A percentile compares a stretch with the other conserved stretches of the same genome.
phyloP scores from a whole-genome alignment of 2,329 filamentous ascomycete species.

The Coleophoma cylindrospora region DNA sequence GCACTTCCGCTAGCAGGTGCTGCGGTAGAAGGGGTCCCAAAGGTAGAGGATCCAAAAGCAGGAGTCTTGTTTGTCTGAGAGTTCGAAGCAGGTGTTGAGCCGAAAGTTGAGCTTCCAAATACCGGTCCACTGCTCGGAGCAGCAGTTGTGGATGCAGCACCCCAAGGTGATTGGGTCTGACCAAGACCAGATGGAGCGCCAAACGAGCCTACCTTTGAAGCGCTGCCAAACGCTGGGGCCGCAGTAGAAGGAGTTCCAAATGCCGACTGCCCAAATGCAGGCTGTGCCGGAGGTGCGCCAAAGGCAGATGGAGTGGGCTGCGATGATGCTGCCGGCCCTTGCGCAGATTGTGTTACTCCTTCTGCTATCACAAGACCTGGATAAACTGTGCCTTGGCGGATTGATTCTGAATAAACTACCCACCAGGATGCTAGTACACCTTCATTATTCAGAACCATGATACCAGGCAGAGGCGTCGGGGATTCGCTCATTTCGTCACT shows the following conservation, averaged over 20 bases:
- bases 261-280: constrained; percentile 31
- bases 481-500: constrained; percentile 77
- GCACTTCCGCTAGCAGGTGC: constrained; percentile 8
- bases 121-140: constrained; percentile 6
- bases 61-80: constrained; percentile 28
- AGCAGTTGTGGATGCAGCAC: constrained; percentile 25
- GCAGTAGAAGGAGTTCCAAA: constrained; percentile 25
- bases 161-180: constrained; percentile 48
- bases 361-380: constrained; percentile 55
- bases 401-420: constrained; percentile 84
- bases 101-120: constrained; percentile 20
- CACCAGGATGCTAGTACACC: constrained; percentile 85
- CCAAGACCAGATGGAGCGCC: constrained; percentile 38
- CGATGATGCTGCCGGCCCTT: constrained; percentile 12
- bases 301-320: constrained; percentile 23
- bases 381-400: constrained; percentile 69
- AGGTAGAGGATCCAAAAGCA: constrained; percentile 44
- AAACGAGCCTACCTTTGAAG: constrained; percentile 24
- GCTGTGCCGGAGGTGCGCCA: constrained; percentile 13
- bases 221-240: constrained; percentile 26
- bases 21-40: constrained; percentile 26
- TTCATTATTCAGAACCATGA: constrained; percentile 85
- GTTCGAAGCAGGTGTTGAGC: constrained; percentile 10
- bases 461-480: constrained; percentile 71
- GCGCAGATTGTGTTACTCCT: constrained; percentile 9